Evolutionary conservation across 345 rosid genomes (phyloP).

Genomic region (Pistacia atlantica): DNA sequence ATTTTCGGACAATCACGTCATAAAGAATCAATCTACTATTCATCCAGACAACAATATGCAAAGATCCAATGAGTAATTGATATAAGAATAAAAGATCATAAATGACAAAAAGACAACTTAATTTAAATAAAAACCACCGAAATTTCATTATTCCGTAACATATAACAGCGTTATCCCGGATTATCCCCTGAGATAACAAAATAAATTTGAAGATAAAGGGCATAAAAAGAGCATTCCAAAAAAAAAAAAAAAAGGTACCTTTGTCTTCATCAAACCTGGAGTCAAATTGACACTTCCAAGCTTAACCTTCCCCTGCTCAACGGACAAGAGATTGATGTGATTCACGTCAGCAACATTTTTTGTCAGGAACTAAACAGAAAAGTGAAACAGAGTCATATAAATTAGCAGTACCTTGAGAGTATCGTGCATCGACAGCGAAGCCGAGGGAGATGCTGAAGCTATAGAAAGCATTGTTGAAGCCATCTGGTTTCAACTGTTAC

Average conservation of each 20-base stretch:
- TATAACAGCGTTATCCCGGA: neutral
- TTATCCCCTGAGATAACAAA: neutral
- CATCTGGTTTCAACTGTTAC: constrained; percentile 36
- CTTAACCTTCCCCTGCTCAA: constrained; percentile 59
- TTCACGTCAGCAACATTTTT: neutral
- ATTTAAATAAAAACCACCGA: neutral
- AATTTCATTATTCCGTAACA: neutral
- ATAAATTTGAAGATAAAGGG: neutral
- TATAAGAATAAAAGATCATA: neutral
- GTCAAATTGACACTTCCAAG: constrained; percentile 43
- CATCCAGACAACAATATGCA: neutral
- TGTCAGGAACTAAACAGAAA: constrained; percentile 18
- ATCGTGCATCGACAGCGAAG: constrained; percentile 52
- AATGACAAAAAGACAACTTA: neutral
- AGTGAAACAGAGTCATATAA: neutral
- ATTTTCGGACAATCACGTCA: neutral
- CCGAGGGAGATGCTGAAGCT: constrained; percentile 47
- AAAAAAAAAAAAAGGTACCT: constrained; percentile 37
- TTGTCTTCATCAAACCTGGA: constrained; percentile 37
- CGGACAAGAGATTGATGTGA: constrained; percentile 2
- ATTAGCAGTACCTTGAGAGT: constrained; percentile 51
- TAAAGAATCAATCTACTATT: neutral
- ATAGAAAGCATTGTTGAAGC: constrained; percentile 69
- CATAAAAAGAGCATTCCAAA: neutral
- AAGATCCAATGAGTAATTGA: neutral